phyloP scores from a whole-genome alignment of 345 rosid species.

The Eucalyptus albens region DNA sequence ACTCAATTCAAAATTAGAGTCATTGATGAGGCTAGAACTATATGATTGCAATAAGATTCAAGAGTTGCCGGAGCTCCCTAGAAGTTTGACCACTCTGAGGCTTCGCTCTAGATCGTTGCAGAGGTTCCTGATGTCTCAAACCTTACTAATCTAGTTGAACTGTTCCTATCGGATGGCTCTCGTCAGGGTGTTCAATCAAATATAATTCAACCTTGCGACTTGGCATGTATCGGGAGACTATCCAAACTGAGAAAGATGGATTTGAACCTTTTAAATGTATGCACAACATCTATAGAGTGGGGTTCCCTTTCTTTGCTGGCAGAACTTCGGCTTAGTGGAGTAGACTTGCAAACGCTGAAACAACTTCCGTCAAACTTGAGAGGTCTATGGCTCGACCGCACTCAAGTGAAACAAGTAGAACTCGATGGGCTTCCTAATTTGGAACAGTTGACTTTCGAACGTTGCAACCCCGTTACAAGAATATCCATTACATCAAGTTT shows the following conservation, averaged over 20 bases:
- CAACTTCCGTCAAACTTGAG: not conserved
- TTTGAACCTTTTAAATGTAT: no score
- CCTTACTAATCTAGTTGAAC: no score
- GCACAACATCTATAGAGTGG: no score
- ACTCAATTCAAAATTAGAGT: rapidly evolving
- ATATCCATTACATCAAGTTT: not conserved
- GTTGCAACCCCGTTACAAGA: rapidly evolving
- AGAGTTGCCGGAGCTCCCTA: no score
- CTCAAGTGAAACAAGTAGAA: not conserved
- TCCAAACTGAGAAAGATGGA: rapidly evolving
- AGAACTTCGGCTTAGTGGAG: rapidly evolving
- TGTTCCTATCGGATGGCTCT: no score
- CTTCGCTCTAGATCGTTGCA: rapidly evolving
- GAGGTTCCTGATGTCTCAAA: no score
- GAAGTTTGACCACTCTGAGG: no score
- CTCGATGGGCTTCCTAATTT: not conserved
- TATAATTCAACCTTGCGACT: not conserved
- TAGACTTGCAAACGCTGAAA: no score
- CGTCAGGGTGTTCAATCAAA: rapidly evolving
- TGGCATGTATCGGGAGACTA: rapidly evolving
- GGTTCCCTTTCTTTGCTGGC: no score
- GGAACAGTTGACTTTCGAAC: rapidly evolving
- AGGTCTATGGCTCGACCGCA: rapidly evolving
- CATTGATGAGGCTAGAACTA: rapidly evolving
- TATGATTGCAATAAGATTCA: rapidly evolving